phyloP scores from a whole-genome alignment of 1,284 basidiomycete genomes.

The Apiotrichum porosum region DNA sequence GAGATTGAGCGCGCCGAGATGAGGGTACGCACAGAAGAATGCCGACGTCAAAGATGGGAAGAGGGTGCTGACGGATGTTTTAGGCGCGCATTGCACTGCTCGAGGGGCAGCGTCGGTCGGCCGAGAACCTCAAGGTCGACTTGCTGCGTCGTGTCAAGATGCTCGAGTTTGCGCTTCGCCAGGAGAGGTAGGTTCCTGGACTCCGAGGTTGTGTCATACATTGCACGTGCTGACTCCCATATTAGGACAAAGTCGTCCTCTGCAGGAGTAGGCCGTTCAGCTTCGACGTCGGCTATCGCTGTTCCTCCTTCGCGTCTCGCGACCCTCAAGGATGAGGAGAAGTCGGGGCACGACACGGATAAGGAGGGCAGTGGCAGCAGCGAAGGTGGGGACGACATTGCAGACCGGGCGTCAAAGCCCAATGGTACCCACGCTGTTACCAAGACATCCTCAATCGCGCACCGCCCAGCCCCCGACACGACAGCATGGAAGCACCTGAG shows the following conservation, averaged over 20 bases:
- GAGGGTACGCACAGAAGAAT: slow-evolving; percentile 87
- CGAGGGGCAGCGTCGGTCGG: slow-evolving; percentile 91
- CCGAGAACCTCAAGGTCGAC: slow-evolving; percentile 95
- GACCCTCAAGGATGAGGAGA: slow-evolving; percentile 45
- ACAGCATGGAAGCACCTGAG: slow-evolving; percentile 59
- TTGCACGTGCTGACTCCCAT: slow-evolving; percentile 14
- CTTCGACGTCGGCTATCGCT: slow-evolving; percentile 16
- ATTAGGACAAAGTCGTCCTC: slow-evolving; percentile 62
- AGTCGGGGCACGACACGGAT: slow-evolving; percentile 25
- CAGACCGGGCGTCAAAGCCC: slow-evolving; percentile 16
- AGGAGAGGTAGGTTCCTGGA: slow-evolving; percentile 69
- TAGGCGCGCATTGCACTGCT: slow-evolving; percentile 94
- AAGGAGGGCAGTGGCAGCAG: slow-evolving; percentile 43
- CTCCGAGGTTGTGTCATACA: slow-evolving; percentile 3
- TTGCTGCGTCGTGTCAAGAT: slow-evolving; percentile 95
- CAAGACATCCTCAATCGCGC: slow-evolving; percentile 16
- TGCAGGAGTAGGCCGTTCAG: not conserved
- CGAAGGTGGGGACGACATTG: slow-evolving; percentile 39
- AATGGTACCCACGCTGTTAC: slow-evolving; percentile 30
- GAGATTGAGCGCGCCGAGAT: slow-evolving; percentile 99
- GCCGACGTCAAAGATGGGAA: not conserved
- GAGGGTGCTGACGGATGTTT: not conserved
- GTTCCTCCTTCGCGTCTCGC: slow-evolving; percentile 43
- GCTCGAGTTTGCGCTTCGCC: slow-evolving; percentile 91
- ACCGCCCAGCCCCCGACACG: slow-evolving; percentile 24